These are phyloP conservation scores for Phyllosticta citribraziliensis DNA, from an alignment of 2,329 filamentous ascomycete species.

Conservation along the genomic window DNA sequence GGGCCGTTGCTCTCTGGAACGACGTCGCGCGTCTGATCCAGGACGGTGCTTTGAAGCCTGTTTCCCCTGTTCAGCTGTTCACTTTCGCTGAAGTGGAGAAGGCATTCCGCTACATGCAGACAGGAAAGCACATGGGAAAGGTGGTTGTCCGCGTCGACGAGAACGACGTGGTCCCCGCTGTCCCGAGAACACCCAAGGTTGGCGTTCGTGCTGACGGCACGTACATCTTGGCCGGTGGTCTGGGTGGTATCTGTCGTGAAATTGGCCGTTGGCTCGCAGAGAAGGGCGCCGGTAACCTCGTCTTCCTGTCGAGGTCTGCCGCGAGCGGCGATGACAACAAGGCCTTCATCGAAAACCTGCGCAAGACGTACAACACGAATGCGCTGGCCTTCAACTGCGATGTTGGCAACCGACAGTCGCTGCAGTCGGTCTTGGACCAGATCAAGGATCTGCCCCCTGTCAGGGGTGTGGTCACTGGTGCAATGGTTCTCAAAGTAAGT, in stretches of 20 bases:
- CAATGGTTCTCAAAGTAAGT: slow-evolving; percentile 18
- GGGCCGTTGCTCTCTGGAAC: neutral
- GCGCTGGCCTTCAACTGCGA: neutral
- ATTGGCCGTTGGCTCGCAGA: slow-evolving; percentile 19
- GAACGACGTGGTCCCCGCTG: neutral
- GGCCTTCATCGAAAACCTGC: neutral
- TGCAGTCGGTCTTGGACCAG: neutral
- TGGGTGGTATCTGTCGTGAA: slow-evolving; percentile 20
- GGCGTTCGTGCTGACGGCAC: slow-evolving; percentile 15
- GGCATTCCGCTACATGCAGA: slow-evolving; percentile 15
- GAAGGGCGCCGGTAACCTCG: slow-evolving; percentile 18
- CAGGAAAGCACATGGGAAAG: slow-evolving; percentile 12
- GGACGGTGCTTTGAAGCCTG: neutral
- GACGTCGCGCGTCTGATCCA: neutral
- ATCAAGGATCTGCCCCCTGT: slow-evolving; percentile 15
- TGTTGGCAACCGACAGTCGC: neutral
- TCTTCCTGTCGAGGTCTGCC: slow-evolving; percentile 15
- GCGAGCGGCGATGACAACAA: neutral
- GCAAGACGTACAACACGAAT: slow-evolving; percentile 6
- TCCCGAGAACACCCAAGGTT: slow-evolving; percentile 6
- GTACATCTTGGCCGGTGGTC: slow-evolving; percentile 21
- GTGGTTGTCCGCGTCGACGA: slow-evolving; percentile 11
- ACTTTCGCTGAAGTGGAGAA: slow-evolving; percentile 11
- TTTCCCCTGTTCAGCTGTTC: slow-evolving; percentile 9
- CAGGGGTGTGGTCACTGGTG: slow-evolving; percentile 19